Base-by-base conservation (phyloP, 2,329 filamentous ascomycete genomes). In the Cordyceps militaris region DNA sequence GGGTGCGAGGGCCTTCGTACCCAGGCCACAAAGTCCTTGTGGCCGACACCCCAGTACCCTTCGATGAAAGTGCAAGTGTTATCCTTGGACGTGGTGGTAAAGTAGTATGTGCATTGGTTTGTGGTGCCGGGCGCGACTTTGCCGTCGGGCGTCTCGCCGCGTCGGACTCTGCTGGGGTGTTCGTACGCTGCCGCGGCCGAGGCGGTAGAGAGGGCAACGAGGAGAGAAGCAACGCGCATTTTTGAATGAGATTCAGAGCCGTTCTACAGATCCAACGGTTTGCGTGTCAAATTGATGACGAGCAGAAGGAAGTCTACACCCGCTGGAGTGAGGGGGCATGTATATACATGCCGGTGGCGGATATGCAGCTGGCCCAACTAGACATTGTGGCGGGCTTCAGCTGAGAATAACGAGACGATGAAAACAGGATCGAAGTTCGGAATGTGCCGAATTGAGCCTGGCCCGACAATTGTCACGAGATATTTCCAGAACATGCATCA, bases 11-110 rank as follows among this genome's bases (percentile, higher is more conserved):
- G 14, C 2, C 10, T 21, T 34, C 56, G 2, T 30, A 52, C 56
- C 56, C 56, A 58, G 13, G 16, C 34, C 1, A 58, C 56, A 47
- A 58, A 58, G n/a, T 58, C 19, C 9, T 53, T 32, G 32, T 58
- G 56, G 4, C 34, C 26, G 28, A 58, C 21, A 28, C 56, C 56
- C 48, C 48, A 53, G 30, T 53, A 50, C 26, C 24, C 32, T 16
- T 57, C 55, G 19, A 57, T 24, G 21, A 28, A 50, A 8, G 30
- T 42, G 34, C 54, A 56, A 10, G 43, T 46, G 9, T 56, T 44
- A n/a, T 36, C 47, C 26, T 51, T 26, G 24, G 55, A 30, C 34
- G 21, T 21, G n/a, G 55, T 44, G 11, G 44, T 30, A 19, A 38
- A 53, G 13, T 42, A 53, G 50, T 53, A 53, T n/a, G 50, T 53